These are phyloP conservation scores for Cornus kousa DNA, from an alignment of 148 eudicot species.

Conservation along the genomic window DNA sequence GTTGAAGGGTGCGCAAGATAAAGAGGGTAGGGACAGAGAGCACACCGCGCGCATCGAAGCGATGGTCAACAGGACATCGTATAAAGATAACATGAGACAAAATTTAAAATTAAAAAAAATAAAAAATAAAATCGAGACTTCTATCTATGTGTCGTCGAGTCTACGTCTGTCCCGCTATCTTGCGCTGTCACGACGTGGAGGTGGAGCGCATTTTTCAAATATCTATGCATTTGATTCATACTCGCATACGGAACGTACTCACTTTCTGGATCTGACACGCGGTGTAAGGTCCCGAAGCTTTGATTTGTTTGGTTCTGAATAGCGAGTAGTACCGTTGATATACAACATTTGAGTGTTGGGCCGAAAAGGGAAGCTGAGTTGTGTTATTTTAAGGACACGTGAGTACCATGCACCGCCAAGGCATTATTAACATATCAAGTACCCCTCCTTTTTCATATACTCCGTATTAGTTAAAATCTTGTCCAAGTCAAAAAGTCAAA, in stretches of 20 bases:
- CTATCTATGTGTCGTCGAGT: conserved; percentile 20
- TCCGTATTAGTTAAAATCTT: too few relatives aligned
- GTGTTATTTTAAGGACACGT: neutral
- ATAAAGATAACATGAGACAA: too few relatives aligned
- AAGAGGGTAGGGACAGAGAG: neutral
- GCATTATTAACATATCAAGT: too few relatives aligned
- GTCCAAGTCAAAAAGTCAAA: too few relatives aligned
- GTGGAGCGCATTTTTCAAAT: conserved; percentile 1
- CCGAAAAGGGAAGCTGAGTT: neutral
- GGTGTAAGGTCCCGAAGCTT: neutral
- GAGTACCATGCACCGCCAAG: neutral
- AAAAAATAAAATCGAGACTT: neutral
- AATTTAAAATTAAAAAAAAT: neutral
- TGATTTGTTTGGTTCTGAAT: too few relatives aligned
- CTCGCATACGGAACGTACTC: neutral
- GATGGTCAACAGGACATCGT: neutral
- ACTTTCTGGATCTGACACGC: neutral
- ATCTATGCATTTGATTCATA: neutral
- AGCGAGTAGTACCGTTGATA: neutral
- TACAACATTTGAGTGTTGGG: neutral
- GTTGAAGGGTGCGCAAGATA: too few relatives aligned
- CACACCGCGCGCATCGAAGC: neutral
- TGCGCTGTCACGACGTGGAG: conserved; percentile 29
- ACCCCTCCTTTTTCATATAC: too few relatives aligned
- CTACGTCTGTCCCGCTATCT: conserved; percentile 29